Conservation (phyloP, 768 basidiomycete genomes). For the Xerocomellus dryophilus region DNA sequence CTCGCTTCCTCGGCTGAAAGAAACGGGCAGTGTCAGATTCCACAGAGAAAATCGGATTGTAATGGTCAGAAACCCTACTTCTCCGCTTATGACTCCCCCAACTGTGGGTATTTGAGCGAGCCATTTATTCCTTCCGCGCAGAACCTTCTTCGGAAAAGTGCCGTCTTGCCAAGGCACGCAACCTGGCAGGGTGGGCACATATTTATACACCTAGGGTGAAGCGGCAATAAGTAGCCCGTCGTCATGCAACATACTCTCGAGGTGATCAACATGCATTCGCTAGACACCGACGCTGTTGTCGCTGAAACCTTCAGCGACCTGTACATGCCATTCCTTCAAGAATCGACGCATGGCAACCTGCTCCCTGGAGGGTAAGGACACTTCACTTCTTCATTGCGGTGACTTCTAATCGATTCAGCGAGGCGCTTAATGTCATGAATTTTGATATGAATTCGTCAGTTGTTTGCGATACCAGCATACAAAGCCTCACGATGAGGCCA, state of each 20-base stretch:
- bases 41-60: background rate
- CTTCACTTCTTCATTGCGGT: background rate
- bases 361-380: background rate
- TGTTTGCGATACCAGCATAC: background rate
- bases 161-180: slow-evolving; percentile 3
- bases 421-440: background rate
- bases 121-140: background rate
- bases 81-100: background rate
- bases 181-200: background rate
- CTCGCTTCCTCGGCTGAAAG: too few relatives aligned
- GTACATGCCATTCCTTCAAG: background rate
- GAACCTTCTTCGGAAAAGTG: slow-evolving; percentile 3
- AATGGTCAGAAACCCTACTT: too few relatives aligned
- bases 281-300: background rate
- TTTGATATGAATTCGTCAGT: slow-evolving; percentile 7
- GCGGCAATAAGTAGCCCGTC: background rate
- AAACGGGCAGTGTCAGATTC: background rate
- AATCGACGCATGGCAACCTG: background rate
- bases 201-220: slow-evolving; percentile 1
- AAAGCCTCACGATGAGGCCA: background rate
- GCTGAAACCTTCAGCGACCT: too few relatives aligned
- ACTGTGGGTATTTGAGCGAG: background rate
- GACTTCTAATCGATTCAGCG: slow-evolving; percentile 3
- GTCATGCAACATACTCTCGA: background rate
- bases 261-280: background rate